Conservation (phyloP, 2,329 filamentous ascomycete species). For the Aspergillaceae sp. region DNA sequence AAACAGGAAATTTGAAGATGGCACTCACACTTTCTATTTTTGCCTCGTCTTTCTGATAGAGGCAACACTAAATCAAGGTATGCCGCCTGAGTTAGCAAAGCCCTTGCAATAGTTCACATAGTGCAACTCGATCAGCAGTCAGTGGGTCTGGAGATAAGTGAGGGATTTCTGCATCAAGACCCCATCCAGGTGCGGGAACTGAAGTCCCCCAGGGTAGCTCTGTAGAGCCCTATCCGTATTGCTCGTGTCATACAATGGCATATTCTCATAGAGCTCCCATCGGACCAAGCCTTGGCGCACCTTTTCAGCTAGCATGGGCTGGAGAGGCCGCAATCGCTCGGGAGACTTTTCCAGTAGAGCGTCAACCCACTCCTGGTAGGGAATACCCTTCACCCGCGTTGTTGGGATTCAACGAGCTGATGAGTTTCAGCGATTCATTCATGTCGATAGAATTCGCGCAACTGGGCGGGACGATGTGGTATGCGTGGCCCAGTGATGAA, state of each 20-base stretch:
- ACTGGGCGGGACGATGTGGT: slow-evolving; percentile 12
- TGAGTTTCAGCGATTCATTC: slow-evolving; percentile 9
- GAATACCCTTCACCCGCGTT: slow-evolving; percentile 1
- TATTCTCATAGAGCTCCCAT: slow-evolving; percentile 20
- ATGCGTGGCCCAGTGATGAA: slow-evolving; percentile 10
- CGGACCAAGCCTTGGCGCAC: slow-evolving; percentile 12
- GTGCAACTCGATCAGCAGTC: neutral
- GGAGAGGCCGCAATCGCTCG: slow-evolving; percentile 9
- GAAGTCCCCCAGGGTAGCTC: neutral
- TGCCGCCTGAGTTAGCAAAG: too few relatives aligned
- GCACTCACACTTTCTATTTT: too few relatives aligned
- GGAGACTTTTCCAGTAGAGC: slow-evolving; percentile 2
- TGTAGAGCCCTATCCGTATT: slow-evolving; percentile 4
- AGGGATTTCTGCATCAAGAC: neutral
- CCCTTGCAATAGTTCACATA: too few relatives aligned
- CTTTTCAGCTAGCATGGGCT: slow-evolving; percentile 17
- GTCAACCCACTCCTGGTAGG: slow-evolving; percentile 12
- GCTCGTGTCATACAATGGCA: slow-evolving; percentile 14
- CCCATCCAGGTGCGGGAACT: neutral
- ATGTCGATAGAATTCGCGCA: slow-evolving; percentile 7
- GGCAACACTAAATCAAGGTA: too few relatives aligned
- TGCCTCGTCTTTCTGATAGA: too few relatives aligned
- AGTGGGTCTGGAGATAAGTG: neutral
- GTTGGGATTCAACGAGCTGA: neutral
- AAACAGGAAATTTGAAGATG: too few relatives aligned